These are phyloP conservation scores for Penicillium mononematosum DNA, from an alignment of 495 filamentous ascomycete genomes.

Conservation along the genomic window DNA sequence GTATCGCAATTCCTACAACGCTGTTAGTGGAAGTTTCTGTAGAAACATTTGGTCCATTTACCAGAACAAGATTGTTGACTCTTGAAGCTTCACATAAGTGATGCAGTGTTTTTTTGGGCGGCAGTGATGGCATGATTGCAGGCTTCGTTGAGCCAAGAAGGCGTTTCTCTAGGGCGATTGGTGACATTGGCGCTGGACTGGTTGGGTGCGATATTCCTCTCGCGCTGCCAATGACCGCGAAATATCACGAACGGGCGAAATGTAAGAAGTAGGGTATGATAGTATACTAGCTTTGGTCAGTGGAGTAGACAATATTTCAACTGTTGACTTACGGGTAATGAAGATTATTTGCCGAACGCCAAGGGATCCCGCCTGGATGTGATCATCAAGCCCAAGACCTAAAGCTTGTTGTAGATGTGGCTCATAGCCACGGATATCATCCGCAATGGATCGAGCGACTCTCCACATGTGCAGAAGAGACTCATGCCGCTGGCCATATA, in stretches of 20 bases:
- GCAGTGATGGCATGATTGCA: constrained; percentile 38
- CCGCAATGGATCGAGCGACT: constrained; percentile 38
- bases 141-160: constrained; percentile 46
- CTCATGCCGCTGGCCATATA: constrained; percentile 42
- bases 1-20: constrained; percentile 38
- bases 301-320: background rate
- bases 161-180: constrained; percentile 34
- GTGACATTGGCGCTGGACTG: constrained; percentile 1
- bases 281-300: constrained; percentile 35
- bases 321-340: constrained; percentile 31
- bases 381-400: constrained; percentile 36
- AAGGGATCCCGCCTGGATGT: constrained; percentile 31
- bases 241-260: constrained; percentile 49
- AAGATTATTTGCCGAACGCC: constrained; percentile 41
- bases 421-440: constrained; percentile 37
- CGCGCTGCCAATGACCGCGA: constrained; percentile 40
- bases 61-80: constrained; percentile 38
- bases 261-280: constrained; percentile 42
- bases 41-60: constrained; percentile 12
- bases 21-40: background rate
- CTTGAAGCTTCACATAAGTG: constrained; percentile 36
- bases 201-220: constrained; percentile 23
- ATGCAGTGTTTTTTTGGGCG: constrained; percentile 40
- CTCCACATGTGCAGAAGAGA: constrained; percentile 47
- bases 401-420: constrained; percentile 30